Conservation (phyloP, 768 basidiomycete genomes). For the Tubosaeta sp. region DNA sequence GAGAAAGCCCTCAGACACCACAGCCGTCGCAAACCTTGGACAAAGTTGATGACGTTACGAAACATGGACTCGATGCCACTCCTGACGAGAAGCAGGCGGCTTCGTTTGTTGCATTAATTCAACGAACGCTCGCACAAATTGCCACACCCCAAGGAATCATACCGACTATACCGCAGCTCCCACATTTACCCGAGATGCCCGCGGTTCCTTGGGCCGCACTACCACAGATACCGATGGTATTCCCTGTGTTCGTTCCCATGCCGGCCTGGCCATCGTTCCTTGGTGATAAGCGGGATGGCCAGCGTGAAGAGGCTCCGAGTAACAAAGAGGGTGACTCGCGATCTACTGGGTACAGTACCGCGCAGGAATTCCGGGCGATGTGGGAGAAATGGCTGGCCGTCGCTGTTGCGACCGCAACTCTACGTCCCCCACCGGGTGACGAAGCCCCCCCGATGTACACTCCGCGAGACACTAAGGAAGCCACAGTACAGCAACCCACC, state of each 20-base stretch:
- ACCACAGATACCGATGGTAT: slow-evolving; percentile 70
- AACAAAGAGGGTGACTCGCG: slow-evolving; percentile 33
- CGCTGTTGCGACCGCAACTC: slow-evolving; percentile 45
- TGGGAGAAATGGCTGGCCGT: slow-evolving; percentile 77
- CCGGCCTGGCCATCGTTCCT: slow-evolving; percentile 64
- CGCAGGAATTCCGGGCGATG: slow-evolving; percentile 61
- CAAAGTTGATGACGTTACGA: slow-evolving; percentile 20
- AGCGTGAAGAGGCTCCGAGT: slow-evolving; percentile 23
- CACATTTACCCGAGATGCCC: slow-evolving; percentile 61
- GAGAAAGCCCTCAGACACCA: background rate
- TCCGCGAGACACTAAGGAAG: slow-evolving; percentile 43
- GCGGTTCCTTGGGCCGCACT: slow-evolving; percentile 57
- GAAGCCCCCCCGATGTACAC: slow-evolving; percentile 73
- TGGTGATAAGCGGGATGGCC: slow-evolving; percentile 42
- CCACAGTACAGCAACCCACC: background rate
- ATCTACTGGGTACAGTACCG: slow-evolving; percentile 40
- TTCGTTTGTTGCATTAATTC: slow-evolving; percentile 65
- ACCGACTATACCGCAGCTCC: slow-evolving; percentile 46
- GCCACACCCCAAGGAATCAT: slow-evolving; percentile 57
- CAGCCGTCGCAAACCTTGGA: slow-evolving; percentile 2
- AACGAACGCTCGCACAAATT: slow-evolving; percentile 63
- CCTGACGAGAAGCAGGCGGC: slow-evolving; percentile 38
- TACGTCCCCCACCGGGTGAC: slow-evolving; percentile 40
- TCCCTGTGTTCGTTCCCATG: slow-evolving; percentile 72
- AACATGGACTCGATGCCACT: slow-evolving; percentile 12